Evolutionary conservation across 257 asterid species (phyloP).

Genomic region (Solanum lycopersicoides): DNA sequence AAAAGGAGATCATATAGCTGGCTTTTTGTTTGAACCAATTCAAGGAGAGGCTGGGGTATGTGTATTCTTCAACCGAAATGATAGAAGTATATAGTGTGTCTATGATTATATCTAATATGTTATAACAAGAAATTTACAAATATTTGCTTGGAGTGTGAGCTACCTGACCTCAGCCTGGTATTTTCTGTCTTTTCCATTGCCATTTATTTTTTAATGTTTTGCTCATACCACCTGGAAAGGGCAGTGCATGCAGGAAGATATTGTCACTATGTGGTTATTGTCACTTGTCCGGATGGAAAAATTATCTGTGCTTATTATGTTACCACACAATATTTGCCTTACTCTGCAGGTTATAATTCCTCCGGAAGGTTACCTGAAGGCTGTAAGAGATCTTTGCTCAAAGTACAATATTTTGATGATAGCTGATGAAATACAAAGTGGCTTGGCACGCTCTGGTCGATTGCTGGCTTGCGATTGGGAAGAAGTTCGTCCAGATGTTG

Average conservation of each 20-base stretch:
- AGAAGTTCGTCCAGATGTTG: conserved; percentile 74
- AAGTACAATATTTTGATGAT: conserved; percentile 79
- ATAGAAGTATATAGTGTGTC: background rate
- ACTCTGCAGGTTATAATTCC: conserved; percentile 73
- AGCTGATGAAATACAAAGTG: conserved; percentile 98
- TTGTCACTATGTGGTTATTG: background rate
- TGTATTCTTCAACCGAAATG: conserved; percentile 7
- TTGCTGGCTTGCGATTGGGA: conserved; percentile 95
- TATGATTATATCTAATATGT: background rate
- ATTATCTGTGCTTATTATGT: background rate
- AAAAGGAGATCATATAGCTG: conserved; percentile 84
- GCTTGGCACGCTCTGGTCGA: conserved; percentile 89
- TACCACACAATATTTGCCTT: background rate
- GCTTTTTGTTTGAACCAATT: conserved; percentile 93
- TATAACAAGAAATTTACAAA: background rate
- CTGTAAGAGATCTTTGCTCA: conserved; percentile 83
- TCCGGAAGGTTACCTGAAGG: conserved; percentile 78
- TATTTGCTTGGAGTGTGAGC: background rate
- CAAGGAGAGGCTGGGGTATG: conserved; percentile 99
- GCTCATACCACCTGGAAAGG: background rate
- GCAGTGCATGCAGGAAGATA: background rate
- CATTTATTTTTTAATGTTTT: background rate
- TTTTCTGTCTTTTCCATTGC: background rate
- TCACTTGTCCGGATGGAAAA: background rate
- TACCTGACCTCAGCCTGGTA: background rate